These are phyloP conservation scores for Salvia sclarea DNA, from an alignment of 305 asterid genomes.

Conservation along the genomic window DNA sequence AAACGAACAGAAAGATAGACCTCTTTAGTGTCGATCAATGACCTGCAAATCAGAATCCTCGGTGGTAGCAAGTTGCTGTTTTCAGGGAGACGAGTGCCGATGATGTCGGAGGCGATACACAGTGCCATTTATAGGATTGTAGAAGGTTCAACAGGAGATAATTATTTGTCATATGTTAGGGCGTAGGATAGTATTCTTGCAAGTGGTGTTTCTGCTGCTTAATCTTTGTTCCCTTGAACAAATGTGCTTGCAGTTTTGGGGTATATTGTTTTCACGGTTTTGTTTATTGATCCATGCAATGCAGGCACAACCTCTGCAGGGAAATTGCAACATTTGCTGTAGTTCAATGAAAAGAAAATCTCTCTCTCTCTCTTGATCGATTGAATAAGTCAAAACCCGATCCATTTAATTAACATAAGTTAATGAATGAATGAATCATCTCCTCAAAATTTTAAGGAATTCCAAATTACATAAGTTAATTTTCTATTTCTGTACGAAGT, in stretches of 20 bases:
- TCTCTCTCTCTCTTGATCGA: not conserved
- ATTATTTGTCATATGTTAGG: conserved; percentile 23
- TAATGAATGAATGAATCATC: not conserved
- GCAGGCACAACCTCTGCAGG: conserved; percentile 35
- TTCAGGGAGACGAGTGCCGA: conserved; percentile 13
- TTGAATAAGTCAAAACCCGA: no score
- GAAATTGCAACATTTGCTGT: conserved; percentile 5
- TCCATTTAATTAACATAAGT: not conserved
- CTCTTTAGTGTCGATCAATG: conserved; percentile 22
- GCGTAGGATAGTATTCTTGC: conserved; percentile 37
- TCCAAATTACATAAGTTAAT: not conserved
- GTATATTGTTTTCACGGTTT: conserved; percentile 14
- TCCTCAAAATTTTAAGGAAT: not conserved
- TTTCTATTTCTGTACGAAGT: not conserved
- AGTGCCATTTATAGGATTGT: conserved; percentile 18
- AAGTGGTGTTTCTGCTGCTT: conserved; percentile 39
- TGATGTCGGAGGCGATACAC: not conserved
- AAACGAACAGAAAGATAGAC: conserved; percentile 19
- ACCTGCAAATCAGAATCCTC: conserved; percentile 11
- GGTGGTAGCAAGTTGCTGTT: conserved; percentile 5
- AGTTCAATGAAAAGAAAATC: not conserved
- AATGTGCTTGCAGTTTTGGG: conserved; percentile 44
- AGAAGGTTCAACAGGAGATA: conserved; percentile 12
- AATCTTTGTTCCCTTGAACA: conserved; percentile 29
- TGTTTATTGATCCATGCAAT: conserved; percentile 33